phyloP scores from a whole-genome alignment of 179 eudicot species.

The Camellia oleifera region DNA sequence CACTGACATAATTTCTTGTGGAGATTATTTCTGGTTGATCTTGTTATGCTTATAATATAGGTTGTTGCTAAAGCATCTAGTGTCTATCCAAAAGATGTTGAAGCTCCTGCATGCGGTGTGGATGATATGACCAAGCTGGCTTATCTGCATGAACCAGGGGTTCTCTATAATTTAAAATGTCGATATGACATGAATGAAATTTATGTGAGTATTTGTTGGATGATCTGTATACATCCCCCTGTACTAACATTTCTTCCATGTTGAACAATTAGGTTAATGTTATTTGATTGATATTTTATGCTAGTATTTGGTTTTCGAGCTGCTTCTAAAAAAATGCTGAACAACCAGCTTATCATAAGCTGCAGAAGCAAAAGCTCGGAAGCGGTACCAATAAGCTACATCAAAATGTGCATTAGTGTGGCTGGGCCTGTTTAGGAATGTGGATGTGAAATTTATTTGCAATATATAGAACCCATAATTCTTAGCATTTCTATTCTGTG shows the following conservation, averaged over 20 bases:
- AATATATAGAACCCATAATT: background rate
- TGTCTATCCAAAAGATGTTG: slow-evolving; percentile 75
- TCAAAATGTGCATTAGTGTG: background rate
- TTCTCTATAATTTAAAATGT: slow-evolving; percentile 70
- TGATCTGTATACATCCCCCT: slow-evolving; percentile 3
- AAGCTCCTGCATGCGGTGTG: slow-evolving; percentile 75
- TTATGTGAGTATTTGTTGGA: slow-evolving; percentile 53
- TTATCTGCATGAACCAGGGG: slow-evolving; percentile 96
- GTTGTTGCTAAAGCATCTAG: slow-evolving; percentile 46
- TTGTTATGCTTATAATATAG: slow-evolving; percentile 30
- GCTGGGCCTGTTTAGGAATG: background rate
- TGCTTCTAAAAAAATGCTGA: slow-evolving; percentile 13
- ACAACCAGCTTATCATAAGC: slow-evolving; percentile 1
- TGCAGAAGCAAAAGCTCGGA: background rate
- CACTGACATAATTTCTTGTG: background rate
- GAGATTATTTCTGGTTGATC: background rate
- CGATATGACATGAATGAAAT: slow-evolving; percentile 85
- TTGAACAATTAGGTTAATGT: background rate
- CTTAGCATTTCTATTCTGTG: slow-evolving; percentile 1
- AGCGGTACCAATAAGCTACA: background rate
- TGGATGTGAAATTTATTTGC: background rate
- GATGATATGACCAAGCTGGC: slow-evolving; percentile 97
- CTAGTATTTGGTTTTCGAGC: slow-evolving; percentile 1
- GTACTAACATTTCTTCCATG: background rate
- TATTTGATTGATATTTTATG: background rate